These are phyloP conservation scores for Parietaria judaica DNA, from an alignment of 306 rosid genomes.

Conservation along the genomic window DNA sequence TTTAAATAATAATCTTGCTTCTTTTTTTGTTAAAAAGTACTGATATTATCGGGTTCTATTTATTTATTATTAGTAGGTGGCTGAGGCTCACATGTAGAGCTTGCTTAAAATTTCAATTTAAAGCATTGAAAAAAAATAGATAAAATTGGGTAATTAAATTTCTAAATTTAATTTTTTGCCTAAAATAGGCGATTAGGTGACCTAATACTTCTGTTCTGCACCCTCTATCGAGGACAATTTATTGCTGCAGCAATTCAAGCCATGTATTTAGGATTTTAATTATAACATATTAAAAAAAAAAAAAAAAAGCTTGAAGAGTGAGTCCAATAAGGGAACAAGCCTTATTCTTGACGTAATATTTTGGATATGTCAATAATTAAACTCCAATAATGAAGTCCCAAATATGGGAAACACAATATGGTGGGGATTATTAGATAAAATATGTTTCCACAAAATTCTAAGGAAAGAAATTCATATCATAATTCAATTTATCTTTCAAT, in stretches of 20 bases:
- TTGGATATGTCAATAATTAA: background rate
- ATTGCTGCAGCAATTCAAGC: slow-evolving; percentile 4
- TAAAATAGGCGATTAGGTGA: slow-evolving; percentile 5
- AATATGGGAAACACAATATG: slow-evolving; percentile 1
- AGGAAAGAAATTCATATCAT: background rate
- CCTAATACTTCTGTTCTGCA: background rate
- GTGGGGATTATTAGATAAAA: background rate
- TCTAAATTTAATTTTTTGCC: background rate
- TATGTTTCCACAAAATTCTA: background rate
- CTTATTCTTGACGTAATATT: background rate
- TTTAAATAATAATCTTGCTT: background rate
- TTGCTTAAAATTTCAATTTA: background rate
- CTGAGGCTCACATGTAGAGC: background rate
- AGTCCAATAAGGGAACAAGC: slow-evolving; percentile 10
- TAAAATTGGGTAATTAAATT: background rate
- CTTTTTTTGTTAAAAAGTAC: background rate
- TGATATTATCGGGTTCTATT: background rate
- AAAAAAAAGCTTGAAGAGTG: background rate
- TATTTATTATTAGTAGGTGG: background rate
- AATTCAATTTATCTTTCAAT: background rate
- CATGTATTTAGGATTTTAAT: background rate
- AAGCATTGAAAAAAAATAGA: background rate
- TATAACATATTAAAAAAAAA: background rate
- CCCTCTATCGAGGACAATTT: background rate
- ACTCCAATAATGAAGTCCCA: slow-evolving; percentile 11